phyloP scores from a whole-genome alignment of 2,329 filamentous ascomycete genomes.

The Xenosphaeropsis pyriputrescens region DNA sequence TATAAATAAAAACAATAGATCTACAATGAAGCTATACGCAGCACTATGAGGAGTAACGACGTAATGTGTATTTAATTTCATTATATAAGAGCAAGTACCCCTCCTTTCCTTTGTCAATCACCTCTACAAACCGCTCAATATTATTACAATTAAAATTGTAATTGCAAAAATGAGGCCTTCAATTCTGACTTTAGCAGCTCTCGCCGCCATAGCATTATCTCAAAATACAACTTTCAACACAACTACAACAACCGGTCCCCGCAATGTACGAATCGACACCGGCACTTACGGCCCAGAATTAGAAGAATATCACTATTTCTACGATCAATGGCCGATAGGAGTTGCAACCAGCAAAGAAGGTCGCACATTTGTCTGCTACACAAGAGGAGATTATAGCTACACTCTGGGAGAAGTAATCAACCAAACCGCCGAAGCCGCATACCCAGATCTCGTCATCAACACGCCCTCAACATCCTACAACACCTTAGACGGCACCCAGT shows the following conservation, averaged over 20 bases:
- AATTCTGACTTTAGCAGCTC: too few species aligned
- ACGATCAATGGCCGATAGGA: conserved; percentile 29
- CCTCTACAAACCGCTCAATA: too few species aligned
- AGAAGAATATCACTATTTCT: conserved; percentile 33
- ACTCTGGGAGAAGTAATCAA: conserved; percentile 31
- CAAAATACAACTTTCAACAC: conserved; percentile 1
- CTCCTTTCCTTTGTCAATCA: too few species aligned
- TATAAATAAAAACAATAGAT: too few species aligned
- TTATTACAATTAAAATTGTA: too few species aligned
- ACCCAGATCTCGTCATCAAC: conserved; percentile 26
- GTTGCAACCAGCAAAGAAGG: conserved; percentile 25
- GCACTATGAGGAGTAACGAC: too few species aligned
- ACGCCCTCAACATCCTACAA: conserved; percentile 9
- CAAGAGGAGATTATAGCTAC: conserved; percentile 27
- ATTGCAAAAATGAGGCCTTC: too few species aligned
- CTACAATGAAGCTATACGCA: too few species aligned
- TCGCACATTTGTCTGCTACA: conserved; percentile 29
- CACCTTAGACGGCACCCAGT: conserved; percentile 23
- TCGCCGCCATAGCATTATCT: too few species aligned
- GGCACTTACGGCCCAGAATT: conserved; percentile 29
- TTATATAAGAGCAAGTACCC: too few species aligned
- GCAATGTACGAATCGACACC: conserved; percentile 25
- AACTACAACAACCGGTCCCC: conserved; percentile 3
- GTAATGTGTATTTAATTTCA: too few species aligned
- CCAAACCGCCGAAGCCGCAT: conserved; percentile 28